Evolutionary conservation across 1,284 basidiomycete species (phyloP), one percentile per base, ranked within the genome.

Genomic region (Ganoderma leucocontextum): DNA sequence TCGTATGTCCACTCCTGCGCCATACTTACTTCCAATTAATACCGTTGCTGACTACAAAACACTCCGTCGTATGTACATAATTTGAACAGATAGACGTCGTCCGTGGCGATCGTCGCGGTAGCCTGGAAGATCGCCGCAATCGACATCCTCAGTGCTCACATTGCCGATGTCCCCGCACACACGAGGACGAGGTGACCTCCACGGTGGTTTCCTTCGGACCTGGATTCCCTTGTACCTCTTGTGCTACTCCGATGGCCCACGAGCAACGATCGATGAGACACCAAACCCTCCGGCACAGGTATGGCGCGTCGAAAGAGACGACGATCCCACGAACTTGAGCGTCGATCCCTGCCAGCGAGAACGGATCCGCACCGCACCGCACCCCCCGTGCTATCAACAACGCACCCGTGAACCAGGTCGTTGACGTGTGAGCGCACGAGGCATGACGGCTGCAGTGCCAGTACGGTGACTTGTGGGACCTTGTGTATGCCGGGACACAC

Each of bases 181-280:
- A 70, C 33, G 84, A 83, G 2, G 62, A 77, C 10, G 79, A 82
- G 66, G 92, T 93, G 91, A 92, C 92, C 78, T 93, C 92, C 74
- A 86, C 86, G 0, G 80, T 87, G 59, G 89, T 92, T 12, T 78
- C 88, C 6, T 86, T 84, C 15, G 13, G 22, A 88, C 89, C 7
- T 83, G 87, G 12, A 77, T 92, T 62, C 57, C 82, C 1, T 80
- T 90, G 29, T 88, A 88, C 5, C 70, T 91, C 29, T 59, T 84
- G 1, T 91, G 87, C 83, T 93, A 91, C 91, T 92, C 92, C 75
- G 85, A 80, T 15, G 89, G 89, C 2, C 89, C 89, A 1, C 77
- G 86, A 12, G 65, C 77, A 6, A 87, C 82, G 59, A 71, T 87
- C 39, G 78, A 74, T 4, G 9, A 15, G 58, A n/a, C 17, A 15